Percentiles rank a stretch among this genome's conserved stretches.
Conservation (phyloP, 2,329 filamentous ascomycete genomes). For the Coniochaeta hoffmannii region DNA sequence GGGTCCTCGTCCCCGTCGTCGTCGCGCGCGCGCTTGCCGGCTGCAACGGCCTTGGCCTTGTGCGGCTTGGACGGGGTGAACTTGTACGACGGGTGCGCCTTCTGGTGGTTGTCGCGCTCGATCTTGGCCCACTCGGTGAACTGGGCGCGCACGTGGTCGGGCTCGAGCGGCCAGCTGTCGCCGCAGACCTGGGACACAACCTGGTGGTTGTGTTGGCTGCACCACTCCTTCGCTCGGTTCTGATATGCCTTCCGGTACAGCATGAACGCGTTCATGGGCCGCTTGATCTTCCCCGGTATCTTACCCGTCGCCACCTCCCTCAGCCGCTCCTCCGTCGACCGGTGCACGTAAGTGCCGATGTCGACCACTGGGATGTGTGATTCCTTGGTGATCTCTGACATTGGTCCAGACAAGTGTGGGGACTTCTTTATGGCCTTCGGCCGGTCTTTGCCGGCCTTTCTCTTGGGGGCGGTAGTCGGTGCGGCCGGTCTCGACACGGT, state of each 20-base stretch:
- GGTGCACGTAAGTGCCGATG: conserved; percentile 73
- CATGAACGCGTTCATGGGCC: conserved; percentile 98
- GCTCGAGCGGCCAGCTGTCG: conserved; percentile 76
- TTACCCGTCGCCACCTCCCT: conserved; percentile 63
- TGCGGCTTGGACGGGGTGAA: conserved; percentile 75
- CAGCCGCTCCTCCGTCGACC: conserved; percentile 57
- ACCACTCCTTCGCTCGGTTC: conserved; percentile 75
- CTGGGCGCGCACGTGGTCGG: conserved; percentile 60
- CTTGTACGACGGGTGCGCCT: conserved; percentile 86
- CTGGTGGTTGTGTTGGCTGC: conserved; percentile 86
- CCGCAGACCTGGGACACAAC: conserved; percentile 84
- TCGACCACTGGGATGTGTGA: conserved; percentile 60
- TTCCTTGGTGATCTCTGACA: conserved; percentile 64
- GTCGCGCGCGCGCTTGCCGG: conserved; percentile 29
- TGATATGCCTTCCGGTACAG: conserved; percentile 91
- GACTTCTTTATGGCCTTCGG: conserved; percentile 35
- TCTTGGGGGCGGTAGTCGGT: conserved; percentile 24
- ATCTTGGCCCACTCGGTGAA: conserved; percentile 74
- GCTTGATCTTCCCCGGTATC: conserved; percentile 67
- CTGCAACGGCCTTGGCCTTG: conserved; percentile 20
- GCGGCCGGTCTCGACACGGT: conserved; percentile 15
- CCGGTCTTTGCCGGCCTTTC: conserved; percentile 27
- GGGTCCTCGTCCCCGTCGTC: conserved; percentile 21
- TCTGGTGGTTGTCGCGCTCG: conserved; percentile 77
- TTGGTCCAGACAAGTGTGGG: conserved; percentile 54